Conservation (phyloP, 116 monocot genomes). For the Papilionanthe hybrid region DNA sequence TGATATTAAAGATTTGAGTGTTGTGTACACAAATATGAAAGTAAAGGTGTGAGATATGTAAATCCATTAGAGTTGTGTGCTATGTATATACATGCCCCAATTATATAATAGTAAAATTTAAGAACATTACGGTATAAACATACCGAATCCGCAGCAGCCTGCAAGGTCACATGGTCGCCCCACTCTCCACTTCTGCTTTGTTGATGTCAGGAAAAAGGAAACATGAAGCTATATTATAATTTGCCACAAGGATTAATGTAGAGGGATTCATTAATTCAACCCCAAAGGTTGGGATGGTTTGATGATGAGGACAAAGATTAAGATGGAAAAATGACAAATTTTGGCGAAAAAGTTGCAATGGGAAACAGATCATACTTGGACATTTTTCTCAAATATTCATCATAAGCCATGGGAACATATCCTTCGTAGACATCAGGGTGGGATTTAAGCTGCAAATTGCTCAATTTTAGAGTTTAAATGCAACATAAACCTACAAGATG, state of each 20-base stretch:
- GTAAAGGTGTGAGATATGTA: no score
- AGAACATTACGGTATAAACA: neutral
- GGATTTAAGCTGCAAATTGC: constrained; percentile 60
- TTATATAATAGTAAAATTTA: neutral
- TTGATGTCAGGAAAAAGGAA: neutral
- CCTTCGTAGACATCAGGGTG: constrained; percentile 78
- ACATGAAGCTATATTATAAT: neutral
- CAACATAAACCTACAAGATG: constrained; percentile 1
- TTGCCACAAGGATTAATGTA: neutral
- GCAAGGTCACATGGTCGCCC: constrained; percentile 97
- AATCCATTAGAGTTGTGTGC: no score
- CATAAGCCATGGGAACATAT: constrained; percentile 94
- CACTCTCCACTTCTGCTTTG: constrained; percentile 73
- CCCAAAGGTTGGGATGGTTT: neutral
- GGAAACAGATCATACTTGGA: constrained; percentile 43
- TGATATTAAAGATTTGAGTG: no score
- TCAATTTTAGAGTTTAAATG: constrained; percentile 1
- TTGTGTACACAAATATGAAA: no score
- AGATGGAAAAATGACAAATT: neutral
- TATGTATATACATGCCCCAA: no score
- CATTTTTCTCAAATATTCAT: constrained; percentile 75
- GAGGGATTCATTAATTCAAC: neutral
- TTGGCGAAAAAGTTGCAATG: neutral
- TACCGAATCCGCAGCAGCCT: constrained; percentile 95
- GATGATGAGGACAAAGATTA: neutral